A percentile compares a stretch with the other conserved stretches of the same genome.
Conservation (phyloP, 495 filamentous ascomycete genomes). For the Chlorociboria aeruginascens region DNA sequence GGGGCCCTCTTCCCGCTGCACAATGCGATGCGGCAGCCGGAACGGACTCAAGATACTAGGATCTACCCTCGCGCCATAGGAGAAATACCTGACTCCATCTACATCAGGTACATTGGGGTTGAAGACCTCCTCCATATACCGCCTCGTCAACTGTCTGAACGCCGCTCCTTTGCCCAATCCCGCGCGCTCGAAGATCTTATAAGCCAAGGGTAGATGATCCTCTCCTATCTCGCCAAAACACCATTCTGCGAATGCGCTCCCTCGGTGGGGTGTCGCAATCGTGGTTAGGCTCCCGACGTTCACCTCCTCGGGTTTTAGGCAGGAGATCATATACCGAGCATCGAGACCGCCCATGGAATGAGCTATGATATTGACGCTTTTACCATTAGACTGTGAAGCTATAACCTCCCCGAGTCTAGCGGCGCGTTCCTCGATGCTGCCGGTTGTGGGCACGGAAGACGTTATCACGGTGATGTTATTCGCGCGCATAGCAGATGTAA, state of each 20-base stretch:
- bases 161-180: conserved; percentile 63
- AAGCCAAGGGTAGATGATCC: conserved; percentile 51
- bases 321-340: conserved; percentile 84
- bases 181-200: conserved; percentile 51
- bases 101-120: conserved; percentile 69
- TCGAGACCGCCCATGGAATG: conserved; percentile 72
- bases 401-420: conserved; percentile 54
- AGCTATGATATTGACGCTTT: conserved; percentile 80
- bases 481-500: conserved; percentile 60
- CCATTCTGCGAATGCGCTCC: conserved; percentile 76
- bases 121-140: conserved; percentile 74
- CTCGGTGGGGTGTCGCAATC: conserved; percentile 78
- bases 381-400: conserved; percentile 50
- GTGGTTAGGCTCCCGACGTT: conserved; percentile 69
- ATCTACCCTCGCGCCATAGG: conserved; percentile 69
- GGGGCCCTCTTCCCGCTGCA: conserved; percentile 58
- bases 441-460: conserved; percentile 65
- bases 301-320: conserved; percentile 44
- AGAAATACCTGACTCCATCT: conserved; percentile 74
- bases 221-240: conserved; percentile 60
- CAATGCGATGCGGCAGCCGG: conserved; percentile 55
- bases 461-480: conserved; percentile 72
- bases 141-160: conserved; percentile 71
- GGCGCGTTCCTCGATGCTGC: conserved; percentile 67
- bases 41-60: conserved; percentile 64